A percentile compares a stretch with the other conserved stretches of the same genome.
phyloP scores from a whole-genome alignment of 2,329 filamentous ascomycete species.

The Trichoderma pleuroti region DNA sequence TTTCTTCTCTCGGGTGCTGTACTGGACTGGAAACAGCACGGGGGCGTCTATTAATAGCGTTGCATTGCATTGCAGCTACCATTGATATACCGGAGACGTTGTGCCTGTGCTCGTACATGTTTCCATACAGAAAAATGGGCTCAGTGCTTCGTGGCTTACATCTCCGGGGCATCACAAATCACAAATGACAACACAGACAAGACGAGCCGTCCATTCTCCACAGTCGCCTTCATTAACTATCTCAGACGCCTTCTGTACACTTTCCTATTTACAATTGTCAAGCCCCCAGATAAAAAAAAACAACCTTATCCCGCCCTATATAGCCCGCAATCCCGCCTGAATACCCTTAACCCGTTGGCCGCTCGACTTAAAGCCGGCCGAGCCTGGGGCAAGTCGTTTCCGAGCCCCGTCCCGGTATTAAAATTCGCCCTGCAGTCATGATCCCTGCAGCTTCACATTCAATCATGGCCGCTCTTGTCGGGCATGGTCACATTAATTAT shows the following conservation, averaged over 20 bases:
- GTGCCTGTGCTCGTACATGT: neutral
- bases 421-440: neutral
- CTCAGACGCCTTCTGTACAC: neutral
- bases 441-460: neutral
- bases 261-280: neutral
- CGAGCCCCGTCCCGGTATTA: neutral
- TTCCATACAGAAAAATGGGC: neutral
- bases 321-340: neutral
- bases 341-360: neutral
- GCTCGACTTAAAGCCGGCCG: neutral
- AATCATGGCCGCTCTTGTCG: neutral
- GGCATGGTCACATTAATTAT: constrained; percentile 17
- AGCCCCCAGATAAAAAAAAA: neutral
- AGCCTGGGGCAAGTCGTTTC: neutral
- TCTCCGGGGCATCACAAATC: neutral
- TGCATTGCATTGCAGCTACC: neutral
- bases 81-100: neutral
- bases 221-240: constrained; percentile 9
- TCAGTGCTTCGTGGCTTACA: neutral
- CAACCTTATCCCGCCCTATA: constrained; percentile 1
- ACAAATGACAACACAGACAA: neutral
- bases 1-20: neutral
- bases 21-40: neutral
- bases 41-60: neutral
- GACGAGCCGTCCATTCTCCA: neutral